These are phyloP conservation scores for Phytophthora pistaciae DNA, from an alignment of 352 stramenopile species.

Conservation along the genomic window DNA sequence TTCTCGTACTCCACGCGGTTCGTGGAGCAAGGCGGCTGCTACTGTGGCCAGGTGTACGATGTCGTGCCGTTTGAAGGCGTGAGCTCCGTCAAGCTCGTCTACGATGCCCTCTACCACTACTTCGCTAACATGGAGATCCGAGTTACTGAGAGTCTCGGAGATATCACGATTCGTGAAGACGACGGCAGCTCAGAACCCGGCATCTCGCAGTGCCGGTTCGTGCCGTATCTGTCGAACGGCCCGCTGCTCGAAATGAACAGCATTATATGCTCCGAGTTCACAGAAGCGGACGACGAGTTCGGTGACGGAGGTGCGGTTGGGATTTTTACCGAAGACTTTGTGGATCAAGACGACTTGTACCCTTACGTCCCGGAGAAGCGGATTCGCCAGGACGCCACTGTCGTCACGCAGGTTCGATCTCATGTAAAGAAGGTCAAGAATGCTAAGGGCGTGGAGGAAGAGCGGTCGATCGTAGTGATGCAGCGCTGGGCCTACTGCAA, in stretches of 20 bases:
- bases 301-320: slow-evolving; percentile 35
- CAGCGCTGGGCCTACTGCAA: slow-evolving; percentile 21
- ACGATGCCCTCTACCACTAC: slow-evolving; percentile 49
- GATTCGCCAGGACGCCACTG: slow-evolving; percentile 37
- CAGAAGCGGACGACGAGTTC: slow-evolving; percentile 25
- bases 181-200: slow-evolving; percentile 49
- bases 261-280: slow-evolving; percentile 42
- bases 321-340: slow-evolving; percentile 39
- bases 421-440: slow-evolving; percentile 20
- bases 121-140: slow-evolving; percentile 58
- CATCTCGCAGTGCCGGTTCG: slow-evolving; percentile 51
- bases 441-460: slow-evolving; percentile 9
- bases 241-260: slow-evolving; percentile 46
- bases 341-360: slow-evolving; percentile 51
- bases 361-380: slow-evolving; percentile 35
- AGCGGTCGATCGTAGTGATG: slow-evolving; percentile 39
- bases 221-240: slow-evolving; percentile 33
- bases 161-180: slow-evolving; percentile 62
- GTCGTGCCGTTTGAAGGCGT: slow-evolving; percentile 44
- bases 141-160: slow-evolving; percentile 52
- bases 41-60: slow-evolving; percentile 47
- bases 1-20: slow-evolving; percentile 41
- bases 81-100: slow-evolving; percentile 48
- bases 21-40: slow-evolving; percentile 38
- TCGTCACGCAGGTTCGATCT: slow-evolving; percentile 33